Evolutionary conservation across 257 asterid species (phyloP), one percentile per base, ranked within the genome.

Genomic region (Solanum sitiens): DNA sequence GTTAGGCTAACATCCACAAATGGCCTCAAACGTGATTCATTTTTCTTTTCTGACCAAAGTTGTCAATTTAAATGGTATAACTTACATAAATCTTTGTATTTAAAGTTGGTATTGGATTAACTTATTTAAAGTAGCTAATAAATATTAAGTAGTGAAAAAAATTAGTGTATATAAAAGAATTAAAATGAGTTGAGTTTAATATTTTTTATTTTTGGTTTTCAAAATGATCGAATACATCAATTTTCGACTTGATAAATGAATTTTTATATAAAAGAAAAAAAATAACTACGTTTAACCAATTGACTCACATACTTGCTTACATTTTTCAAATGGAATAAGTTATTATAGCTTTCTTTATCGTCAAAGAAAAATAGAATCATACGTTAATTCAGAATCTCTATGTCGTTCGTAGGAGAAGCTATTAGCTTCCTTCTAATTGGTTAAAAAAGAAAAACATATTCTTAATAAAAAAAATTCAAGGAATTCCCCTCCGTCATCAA

Each of bases 161-260:
- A n/a, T 1, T 14, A 14, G 11, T 11, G 21, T 6, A 27, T 68
- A 6, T 0, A 45, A 53, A 30, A 13, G 0, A 6, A 8, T 15
- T 30, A 30, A 30, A 32, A 27, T 30, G 12, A 8, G 4, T 70
- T 6, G 40, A 14, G n/a, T 32, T 70, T 2, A 13, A 47, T 2
- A 13, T 13, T 47, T 47, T 47, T 13, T 13, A 47, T 13, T 47
- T 47, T 47, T 14, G 56, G 3, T 47, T 7, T 27, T 47, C 4
- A 4, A 47, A 15, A 30, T 0, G 3, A 1, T 0, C 0, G 5
- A 10, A 70, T 70, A 70, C 32, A 32, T 70, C 4, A 8, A 14
- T 70, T 30, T 70, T 8, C 1, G 13, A 30, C 5, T 68, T 27
- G 2, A 27, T 27, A 27, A 27, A 27, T 27, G 30, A 27, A 27